Evolutionary conservation across 306 rosid genomes (phyloP).

Genomic region (Coriaria nepalensis): DNA sequence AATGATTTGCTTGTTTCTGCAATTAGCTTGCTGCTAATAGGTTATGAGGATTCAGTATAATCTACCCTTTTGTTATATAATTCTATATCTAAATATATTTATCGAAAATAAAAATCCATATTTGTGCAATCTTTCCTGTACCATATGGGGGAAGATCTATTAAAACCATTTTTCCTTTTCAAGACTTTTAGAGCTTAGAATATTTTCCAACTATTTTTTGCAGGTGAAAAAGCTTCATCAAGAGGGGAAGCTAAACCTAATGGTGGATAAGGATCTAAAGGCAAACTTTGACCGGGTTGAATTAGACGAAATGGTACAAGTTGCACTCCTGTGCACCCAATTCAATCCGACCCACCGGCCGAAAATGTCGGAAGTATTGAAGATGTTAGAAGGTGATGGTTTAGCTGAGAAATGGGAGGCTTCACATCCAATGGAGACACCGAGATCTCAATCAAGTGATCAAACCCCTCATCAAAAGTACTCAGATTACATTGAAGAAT

Average conservation of each 20-base stretch:
- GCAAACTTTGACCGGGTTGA: conserved; percentile 57
- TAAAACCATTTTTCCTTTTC: background rate
- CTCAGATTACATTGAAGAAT: conserved; percentile 84
- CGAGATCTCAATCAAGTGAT: conserved; percentile 48
- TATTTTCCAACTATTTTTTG: conserved; percentile 1
- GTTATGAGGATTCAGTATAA: too few relatives aligned
- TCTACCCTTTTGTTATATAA: too few relatives aligned
- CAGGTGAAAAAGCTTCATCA: conserved; percentile 89
- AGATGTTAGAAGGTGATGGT: conserved; percentile 98
- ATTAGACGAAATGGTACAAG: conserved; percentile 90
- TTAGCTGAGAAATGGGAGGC: conserved; percentile 97
- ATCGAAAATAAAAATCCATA: too few relatives aligned
- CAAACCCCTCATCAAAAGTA: conserved; percentile 52
- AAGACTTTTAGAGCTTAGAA: background rate
- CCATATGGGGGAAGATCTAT: too few relatives aligned
- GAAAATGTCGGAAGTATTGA: conserved; percentile 83
- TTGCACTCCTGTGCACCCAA: conserved; percentile 79
- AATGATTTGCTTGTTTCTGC: too few relatives aligned
- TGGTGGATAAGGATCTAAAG: conserved; percentile 85
- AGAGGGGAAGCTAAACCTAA: conserved; percentile 62
- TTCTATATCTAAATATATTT: too few relatives aligned
- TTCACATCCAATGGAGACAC: conserved; percentile 65
- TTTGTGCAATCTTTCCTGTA: too few relatives aligned
- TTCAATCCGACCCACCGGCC: conserved; percentile 87
- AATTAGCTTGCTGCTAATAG: too few relatives aligned